A percentile compares a stretch with the other conserved stretches of the same genome.
Evolutionary conservation across 2,329 filamentous ascomycete species (phyloP).

Genomic region (Spiromastix sp.): DNA sequence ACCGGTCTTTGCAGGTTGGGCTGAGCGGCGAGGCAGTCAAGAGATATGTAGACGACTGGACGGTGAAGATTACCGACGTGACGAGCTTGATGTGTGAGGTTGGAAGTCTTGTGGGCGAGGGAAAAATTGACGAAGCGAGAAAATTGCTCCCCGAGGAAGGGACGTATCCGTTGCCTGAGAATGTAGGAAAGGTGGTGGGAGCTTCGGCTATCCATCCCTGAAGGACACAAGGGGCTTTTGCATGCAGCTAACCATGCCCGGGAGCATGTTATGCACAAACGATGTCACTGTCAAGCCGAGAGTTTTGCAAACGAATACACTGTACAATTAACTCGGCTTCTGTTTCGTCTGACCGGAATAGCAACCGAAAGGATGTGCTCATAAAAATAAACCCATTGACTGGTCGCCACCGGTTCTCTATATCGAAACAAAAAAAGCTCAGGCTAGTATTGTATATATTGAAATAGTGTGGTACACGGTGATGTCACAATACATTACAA

Average conservation of each 20-base stretch:
- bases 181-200: conserved; percentile 9
- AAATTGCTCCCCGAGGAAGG: conserved; percentile 8
- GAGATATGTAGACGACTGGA: conserved; percentile 42
- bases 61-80: conserved; percentile 48
- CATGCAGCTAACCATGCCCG: neutral
- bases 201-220: too few relatives aligned
- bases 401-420: too few relatives aligned
- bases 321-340: too few relatives aligned
- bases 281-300: too few relatives aligned
- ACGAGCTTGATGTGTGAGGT: conserved; percentile 43
- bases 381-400: too few relatives aligned
- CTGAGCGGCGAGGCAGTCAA: conserved; percentile 39
- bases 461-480: too few relatives aligned
- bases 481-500: too few relatives aligned
- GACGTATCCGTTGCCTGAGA: conserved; percentile 7
- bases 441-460: too few relatives aligned
- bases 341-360: too few relatives aligned
- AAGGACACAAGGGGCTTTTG: neutral
- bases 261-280: too few relatives aligned
- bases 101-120: conserved; percentile 36
- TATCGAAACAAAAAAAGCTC: conserved; percentile 5
- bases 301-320: too few relatives aligned
- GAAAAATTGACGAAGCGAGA: conserved; percentile 23
- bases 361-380: too few relatives aligned
- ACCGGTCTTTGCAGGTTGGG: conserved; percentile 53